These are phyloP conservation scores for Pyricularia grisea DNA, from an alignment of 2,329 filamentous ascomycete species.

Conservation along the genomic window DNA sequence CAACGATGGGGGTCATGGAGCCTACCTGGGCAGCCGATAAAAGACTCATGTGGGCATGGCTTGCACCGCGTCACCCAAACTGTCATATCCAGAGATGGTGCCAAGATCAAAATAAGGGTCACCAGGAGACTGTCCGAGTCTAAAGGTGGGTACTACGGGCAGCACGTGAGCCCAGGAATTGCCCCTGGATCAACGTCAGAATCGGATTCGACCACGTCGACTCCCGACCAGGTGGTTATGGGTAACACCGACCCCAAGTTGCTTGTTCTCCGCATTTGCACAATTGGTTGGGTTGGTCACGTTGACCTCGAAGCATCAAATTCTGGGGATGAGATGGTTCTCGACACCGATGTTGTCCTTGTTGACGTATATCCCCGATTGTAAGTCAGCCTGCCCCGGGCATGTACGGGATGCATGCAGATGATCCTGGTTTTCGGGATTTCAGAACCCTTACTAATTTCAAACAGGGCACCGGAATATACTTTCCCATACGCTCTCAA, in stretches of 20 bases:
- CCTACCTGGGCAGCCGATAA: slow-evolving; percentile 21
- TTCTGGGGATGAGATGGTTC: neutral
- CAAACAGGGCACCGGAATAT: slow-evolving; percentile 37
- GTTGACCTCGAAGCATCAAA: neutral
- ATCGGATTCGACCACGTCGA: neutral
- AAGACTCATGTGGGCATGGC: slow-evolving; percentile 10
- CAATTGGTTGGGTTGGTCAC: slow-evolving; percentile 19
- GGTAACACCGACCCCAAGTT: slow-evolving; percentile 13
- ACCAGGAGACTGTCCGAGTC: slow-evolving; percentile 9
- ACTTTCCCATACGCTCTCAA: slow-evolving; percentile 38
- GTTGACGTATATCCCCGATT: slow-evolving; percentile 27
- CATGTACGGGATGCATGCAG: neutral
- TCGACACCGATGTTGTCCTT: slow-evolving; percentile 19
- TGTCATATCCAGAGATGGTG: slow-evolving; percentile 23
- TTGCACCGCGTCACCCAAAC: slow-evolving; percentile 18
- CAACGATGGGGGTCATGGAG: slow-evolving; percentile 15
- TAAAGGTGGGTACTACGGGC: neutral
- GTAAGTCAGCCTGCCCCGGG: slow-evolving; percentile 12
- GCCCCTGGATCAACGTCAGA: neutral
- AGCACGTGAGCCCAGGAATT: neutral
- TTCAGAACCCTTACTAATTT: neutral
- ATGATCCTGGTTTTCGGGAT: neutral
- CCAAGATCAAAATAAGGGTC: slow-evolving; percentile 23
- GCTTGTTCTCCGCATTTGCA: slow-evolving; percentile 24
- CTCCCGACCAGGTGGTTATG: slow-evolving; percentile 8